Conservation (phyloP, 2,329 filamentous ascomycete species). For the Emergomyces orientalis region DNA sequence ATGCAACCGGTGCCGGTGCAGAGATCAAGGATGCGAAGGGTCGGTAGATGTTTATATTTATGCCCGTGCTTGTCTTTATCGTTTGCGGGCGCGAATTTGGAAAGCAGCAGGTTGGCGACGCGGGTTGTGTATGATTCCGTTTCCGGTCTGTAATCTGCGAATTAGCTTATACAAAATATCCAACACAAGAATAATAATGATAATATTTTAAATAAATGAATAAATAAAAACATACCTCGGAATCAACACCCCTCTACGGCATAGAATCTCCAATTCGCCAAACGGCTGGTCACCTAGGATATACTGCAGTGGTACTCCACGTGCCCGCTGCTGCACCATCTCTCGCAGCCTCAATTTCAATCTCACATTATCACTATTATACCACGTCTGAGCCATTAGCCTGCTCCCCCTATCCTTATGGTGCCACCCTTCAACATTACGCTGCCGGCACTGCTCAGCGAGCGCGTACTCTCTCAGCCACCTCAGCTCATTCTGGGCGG, state of each 20-base stretch:
- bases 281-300: slow-evolving; percentile 83
- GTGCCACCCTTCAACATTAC: slow-evolving; percentile 2
- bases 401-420: background rate
- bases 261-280: slow-evolving; percentile 69
- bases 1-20: slow-evolving; percentile 93
- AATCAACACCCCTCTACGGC: slow-evolving; percentile 70
- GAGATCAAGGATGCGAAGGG: slow-evolving; percentile 64
- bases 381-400: background rate
- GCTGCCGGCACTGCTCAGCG: slow-evolving; percentile 9
- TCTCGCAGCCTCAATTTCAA: slow-evolving; percentile 27
- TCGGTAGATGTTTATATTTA: slow-evolving; percentile 12
- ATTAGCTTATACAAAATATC: background rate
- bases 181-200: background rate
- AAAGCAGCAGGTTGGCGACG: slow-evolving; percentile 41
- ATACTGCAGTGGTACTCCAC: slow-evolving; percentile 79
- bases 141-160: slow-evolving; percentile 43
- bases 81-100: slow-evolving; percentile 10
- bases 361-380: slow-evolving; percentile 9
- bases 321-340: slow-evolving; percentile 37
- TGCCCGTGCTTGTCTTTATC: background rate
- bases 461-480: slow-evolving; percentile 37
- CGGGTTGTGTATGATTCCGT: slow-evolving; percentile 59
- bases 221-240: slow-evolving; percentile 46
- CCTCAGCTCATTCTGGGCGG: slow-evolving; percentile 39
- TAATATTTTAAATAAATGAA: background rate